Base-by-base conservation (phyloP, 768 basidiomycete genomes). In the Nevesoporus exiguus region DNA sequence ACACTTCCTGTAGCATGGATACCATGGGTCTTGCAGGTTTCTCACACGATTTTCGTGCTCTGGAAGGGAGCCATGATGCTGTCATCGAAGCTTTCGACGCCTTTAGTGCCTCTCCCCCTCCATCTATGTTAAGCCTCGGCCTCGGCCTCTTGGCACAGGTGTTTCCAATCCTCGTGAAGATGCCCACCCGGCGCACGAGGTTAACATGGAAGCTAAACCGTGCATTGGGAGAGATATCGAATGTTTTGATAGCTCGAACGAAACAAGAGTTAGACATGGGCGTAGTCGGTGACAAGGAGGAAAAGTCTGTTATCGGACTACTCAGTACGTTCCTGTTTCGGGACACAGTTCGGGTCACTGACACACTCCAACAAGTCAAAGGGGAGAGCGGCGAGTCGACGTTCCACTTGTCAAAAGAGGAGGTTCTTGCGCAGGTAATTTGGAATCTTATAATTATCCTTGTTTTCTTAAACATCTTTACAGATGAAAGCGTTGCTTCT, bases 11-110 rank as follows among this genome's bases (percentile, higher is more conserved):
- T 25, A 82, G 82, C 8, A 68, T 85, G 8, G 84, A 85, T 59
- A 74, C 76, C 3, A 74, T 85, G 40, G 82, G 83, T 19, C 79
- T 84, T 34, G 81, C 81, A 10, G 83, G 82, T 2, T 85, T 85
- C 57, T 78, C 79, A 0, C 78, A 85, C 57, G 75, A 84, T 60
- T 85, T 85, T 59, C 76, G 76, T 25, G 67, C 79, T 1, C 71
- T 85, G 17, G 75, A 80, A 1, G 82, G 82, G 3, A 74, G 80
- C 54, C 64, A 63, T 24, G 68, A 76, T 3, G 51, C 73, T 3
- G 72, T 83, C 7, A 67, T 73, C 4, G 66, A 74, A 3, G 62
- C 71, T 7, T 78, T 81, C 17, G 75, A 76, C 14, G 57, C 70
- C 0, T 73, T 77, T 51, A 46, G 24, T 5, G 53, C 59, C 19